phyloP scores from a whole-genome alignment of 495 filamentous ascomycete species.

The Amniculicola lignicola region DNA sequence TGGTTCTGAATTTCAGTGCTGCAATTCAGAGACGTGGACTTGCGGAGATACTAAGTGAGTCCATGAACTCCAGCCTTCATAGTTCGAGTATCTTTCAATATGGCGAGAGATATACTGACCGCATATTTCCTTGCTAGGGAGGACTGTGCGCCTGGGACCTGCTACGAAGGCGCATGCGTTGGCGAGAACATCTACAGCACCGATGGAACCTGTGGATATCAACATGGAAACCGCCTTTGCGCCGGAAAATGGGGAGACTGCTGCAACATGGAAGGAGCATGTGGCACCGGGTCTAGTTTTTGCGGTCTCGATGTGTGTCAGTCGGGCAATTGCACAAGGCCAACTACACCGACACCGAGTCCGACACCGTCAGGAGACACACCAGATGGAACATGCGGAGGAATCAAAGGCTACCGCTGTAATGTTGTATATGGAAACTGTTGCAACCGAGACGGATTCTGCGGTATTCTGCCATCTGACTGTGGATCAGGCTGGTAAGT shows the following conservation, averaged over 20 bases:
- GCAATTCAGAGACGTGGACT: not conserved
- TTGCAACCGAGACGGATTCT: too few species aligned
- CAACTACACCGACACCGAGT: not conserved
- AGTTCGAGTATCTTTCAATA: not conserved
- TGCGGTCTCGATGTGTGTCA: not conserved
- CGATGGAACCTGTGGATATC: not conserved
- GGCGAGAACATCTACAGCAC: not conserved
- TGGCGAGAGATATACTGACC: too few species aligned
- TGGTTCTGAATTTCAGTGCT: not conserved
- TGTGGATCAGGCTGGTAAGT: too few species aligned
- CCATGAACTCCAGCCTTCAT: not conserved
- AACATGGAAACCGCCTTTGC: not conserved
- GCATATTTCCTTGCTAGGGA: too few species aligned
- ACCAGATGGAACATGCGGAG: slow-evolving; percentile 1
- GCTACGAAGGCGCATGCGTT: slow-evolving; percentile 7
- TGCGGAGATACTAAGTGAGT: not conserved
- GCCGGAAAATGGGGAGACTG: slow-evolving; percentile 5
- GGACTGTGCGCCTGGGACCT: not conserved
- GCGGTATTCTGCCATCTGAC: too few species aligned
- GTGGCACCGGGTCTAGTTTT: not conserved
- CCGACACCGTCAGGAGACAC: not conserved
- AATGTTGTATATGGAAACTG: slow-evolving; percentile 1
- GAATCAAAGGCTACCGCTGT: not conserved
- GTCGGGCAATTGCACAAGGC: not conserved
- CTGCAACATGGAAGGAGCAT: not conserved